Percentiles rank a stretch among this genome's conserved stretches.
Evolutionary conservation across 805 yeast species (phyloP).

Genomic region (Ogataea ramenticola): DNA sequence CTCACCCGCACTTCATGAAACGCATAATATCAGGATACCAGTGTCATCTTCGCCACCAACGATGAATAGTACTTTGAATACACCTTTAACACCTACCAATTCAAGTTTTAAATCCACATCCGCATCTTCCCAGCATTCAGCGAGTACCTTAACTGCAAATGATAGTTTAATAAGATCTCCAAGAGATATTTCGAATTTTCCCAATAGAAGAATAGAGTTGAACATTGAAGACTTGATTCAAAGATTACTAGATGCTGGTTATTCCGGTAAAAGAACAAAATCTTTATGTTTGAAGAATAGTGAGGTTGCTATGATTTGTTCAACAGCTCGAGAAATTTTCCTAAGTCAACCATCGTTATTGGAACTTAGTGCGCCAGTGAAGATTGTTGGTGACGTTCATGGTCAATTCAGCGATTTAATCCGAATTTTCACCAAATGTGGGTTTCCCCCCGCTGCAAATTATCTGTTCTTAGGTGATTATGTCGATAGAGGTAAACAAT

Average conservation of each 20-base stretch:
- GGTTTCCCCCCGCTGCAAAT: conserved; percentile 92
- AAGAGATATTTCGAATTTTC: background rate
- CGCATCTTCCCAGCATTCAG: background rate
- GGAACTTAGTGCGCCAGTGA: conserved; percentile 81
- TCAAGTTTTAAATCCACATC: conserved; percentile 1
- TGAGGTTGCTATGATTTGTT: conserved; percentile 85
- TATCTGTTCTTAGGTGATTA: conserved; percentile 93
- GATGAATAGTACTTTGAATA: background rate
- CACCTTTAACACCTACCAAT: background rate
- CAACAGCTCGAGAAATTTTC: conserved; percentile 82
- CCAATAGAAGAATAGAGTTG: conserved; percentile 6
- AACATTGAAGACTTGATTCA: conserved; percentile 86
- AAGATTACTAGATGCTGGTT: conserved; percentile 89
- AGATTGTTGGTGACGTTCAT: conserved; percentile 90
- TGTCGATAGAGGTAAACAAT: conserved; percentile 96
- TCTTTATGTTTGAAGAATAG: conserved; percentile 79
- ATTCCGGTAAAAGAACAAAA: conserved; percentile 88
- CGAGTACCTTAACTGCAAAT: background rate
- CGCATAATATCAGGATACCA: background rate
- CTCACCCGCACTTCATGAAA: background rate
- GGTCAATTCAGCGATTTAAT: conserved; percentile 93
- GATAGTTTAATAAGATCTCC: background rate
- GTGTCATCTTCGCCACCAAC: background rate
- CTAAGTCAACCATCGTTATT: conserved; percentile 83
- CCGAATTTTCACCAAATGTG: conserved; percentile 89